Conservation (phyloP, 495 filamentous ascomycete genomes). For the Daldinia grandis region DNA sequence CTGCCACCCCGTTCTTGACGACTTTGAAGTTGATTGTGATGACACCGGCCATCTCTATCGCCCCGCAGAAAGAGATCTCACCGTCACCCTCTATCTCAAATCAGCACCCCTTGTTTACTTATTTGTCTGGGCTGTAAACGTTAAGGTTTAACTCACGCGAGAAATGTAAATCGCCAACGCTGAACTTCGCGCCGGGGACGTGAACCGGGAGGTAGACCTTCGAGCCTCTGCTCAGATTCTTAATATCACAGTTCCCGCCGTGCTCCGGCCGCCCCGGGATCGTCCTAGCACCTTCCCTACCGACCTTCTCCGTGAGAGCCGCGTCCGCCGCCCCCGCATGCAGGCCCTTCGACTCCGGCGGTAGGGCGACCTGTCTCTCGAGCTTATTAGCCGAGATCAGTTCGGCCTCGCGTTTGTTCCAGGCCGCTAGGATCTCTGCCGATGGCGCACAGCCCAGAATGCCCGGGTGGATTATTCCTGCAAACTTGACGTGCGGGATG, state of each 20-base stretch:
- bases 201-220: constrained; percentile 89
- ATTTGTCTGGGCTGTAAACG: neutral
- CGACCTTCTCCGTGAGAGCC: constrained; percentile 75
- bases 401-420: constrained; percentile 84
- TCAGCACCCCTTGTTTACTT: neutral
- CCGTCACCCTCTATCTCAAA: constrained; percentile 75
- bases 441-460: constrained; percentile 93
- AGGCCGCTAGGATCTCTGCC: constrained; percentile 67
- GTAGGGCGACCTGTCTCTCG: constrained; percentile 80
- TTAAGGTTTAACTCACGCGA: constrained; percentile 55
- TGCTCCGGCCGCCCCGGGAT: constrained; percentile 80
- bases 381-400: constrained; percentile 73
- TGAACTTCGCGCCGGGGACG: constrained; percentile 89
- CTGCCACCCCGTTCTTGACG: constrained; percentile 81
- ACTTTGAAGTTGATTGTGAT: constrained; percentile 93
- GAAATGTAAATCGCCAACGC: constrained; percentile 92
- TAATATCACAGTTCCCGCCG: constrained; percentile 85
- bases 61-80: constrained; percentile 95
- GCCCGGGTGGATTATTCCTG: constrained; percentile 93
- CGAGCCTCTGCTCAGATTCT: constrained; percentile 84
- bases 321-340: constrained; percentile 74
- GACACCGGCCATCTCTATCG: constrained; percentile 94
- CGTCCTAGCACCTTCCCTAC: constrained; percentile 85
- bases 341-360: constrained; percentile 73
- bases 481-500: constrained; percentile 87